These are phyloP conservation scores for Tulasnella sp. DNA, from an alignment of 768 basidiomycete species.

Conservation along the genomic window DNA sequence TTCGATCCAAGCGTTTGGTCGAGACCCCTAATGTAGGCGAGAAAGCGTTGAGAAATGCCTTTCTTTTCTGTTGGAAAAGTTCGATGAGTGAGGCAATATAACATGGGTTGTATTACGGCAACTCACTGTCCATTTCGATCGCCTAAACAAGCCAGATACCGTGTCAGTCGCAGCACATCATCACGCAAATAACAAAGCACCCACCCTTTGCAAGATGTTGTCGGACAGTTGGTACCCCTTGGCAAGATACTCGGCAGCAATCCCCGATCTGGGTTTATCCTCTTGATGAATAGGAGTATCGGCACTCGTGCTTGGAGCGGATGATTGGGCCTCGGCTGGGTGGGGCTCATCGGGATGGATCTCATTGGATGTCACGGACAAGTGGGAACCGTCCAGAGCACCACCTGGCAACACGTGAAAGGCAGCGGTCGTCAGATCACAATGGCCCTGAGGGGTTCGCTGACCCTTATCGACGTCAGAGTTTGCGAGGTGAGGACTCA, in stretches of 20 bases:
- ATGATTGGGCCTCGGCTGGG: conserved; percentile 15
- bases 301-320: conserved; percentile 8
- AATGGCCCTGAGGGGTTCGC: too few species aligned
- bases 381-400: conserved; percentile 53
- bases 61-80: conserved; percentile 41
- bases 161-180: too few species aligned
- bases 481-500: background rate
- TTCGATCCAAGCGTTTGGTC: conserved; percentile 59
- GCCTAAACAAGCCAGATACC: conserved; percentile 33
- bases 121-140: conserved; percentile 51
- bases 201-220: conserved; percentile 44
- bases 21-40: conserved; percentile 60
- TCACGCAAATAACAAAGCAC: conserved; percentile 10
- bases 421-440: conserved; percentile 3
- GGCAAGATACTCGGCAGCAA: conserved; percentile 89
- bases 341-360: conserved; percentile 46
- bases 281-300: conserved; percentile 48
- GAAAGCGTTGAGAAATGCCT: conserved; percentile 80
- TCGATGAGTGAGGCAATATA: background rate
- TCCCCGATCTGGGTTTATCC: conserved; percentile 84
- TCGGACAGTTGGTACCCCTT: conserved; percentile 79
- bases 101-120: background rate
- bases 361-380: conserved; percentile 59
- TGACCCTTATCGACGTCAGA: conserved; percentile 1
- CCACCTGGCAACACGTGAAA: conserved; percentile 38